Evolutionary conservation across 2,329 filamentous ascomycete species (phyloP).

Genomic region (Madurella mycetomatis): DNA sequence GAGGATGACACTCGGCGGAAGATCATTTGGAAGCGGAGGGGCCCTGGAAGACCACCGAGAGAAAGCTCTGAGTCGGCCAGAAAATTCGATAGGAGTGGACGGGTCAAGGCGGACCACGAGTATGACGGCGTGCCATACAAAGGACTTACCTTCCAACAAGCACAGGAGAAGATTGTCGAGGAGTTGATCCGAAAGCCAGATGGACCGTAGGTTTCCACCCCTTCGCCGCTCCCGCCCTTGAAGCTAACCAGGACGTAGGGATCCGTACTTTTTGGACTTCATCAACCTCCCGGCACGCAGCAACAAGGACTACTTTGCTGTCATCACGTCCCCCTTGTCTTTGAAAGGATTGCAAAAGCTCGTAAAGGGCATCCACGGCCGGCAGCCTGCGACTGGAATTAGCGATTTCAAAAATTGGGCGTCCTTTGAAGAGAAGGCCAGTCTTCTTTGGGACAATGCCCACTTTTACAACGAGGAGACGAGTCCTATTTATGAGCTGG

Average conservation of each 20-base stretch:
- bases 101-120: slow-evolving; percentile 45
- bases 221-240: slow-evolving; percentile 3
- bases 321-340: slow-evolving; percentile 77
- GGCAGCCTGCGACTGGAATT: slow-evolving; percentile 57
- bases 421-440: slow-evolving; percentile 73
- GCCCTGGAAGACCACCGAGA: slow-evolving; percentile 34
- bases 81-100: slow-evolving; percentile 26
- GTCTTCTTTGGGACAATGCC: slow-evolving; percentile 82
- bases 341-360: slow-evolving; percentile 73
- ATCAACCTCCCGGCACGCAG: slow-evolving; percentile 70
- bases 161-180: slow-evolving; percentile 78
- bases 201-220: slow-evolving; percentile 47
- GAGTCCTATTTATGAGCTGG: slow-evolving; percentile 75
- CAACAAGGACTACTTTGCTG: slow-evolving; percentile 79
- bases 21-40: slow-evolving; percentile 25
- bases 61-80: slow-evolving; percentile 31
- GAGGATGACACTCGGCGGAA: slow-evolving; percentile 22
- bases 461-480: slow-evolving; percentile 88
- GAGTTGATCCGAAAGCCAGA: slow-evolving; percentile 68
- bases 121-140: slow-evolving; percentile 59
- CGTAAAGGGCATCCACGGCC: slow-evolving; percentile 67
- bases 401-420: slow-evolving; percentile 78
- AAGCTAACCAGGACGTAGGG: slow-evolving; percentile 44
- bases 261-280: slow-evolving; percentile 68
- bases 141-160: slow-evolving; percentile 74